These are phyloP conservation scores for Tolypocladium guangdongense DNA, from an alignment of 2,329 filamentous ascomycete species.

Conservation along the genomic window DNA sequence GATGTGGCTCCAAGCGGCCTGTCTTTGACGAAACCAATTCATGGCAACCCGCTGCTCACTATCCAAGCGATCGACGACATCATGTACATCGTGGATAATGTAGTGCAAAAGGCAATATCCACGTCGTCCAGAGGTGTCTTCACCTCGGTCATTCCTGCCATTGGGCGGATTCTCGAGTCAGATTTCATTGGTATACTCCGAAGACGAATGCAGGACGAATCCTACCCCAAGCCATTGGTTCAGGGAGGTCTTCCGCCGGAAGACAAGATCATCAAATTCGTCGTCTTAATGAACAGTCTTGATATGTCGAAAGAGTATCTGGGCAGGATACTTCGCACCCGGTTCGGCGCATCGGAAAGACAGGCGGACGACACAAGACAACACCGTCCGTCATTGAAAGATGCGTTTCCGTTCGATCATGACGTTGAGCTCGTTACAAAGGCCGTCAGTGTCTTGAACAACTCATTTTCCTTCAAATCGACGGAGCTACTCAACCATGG, in stretches of 20 bases:
- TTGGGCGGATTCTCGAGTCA: conserved; percentile 68
- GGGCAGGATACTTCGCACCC: conserved; percentile 65
- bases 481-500: conserved; percentile 75
- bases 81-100: conserved; percentile 96
- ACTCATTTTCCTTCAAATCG: conserved; percentile 65
- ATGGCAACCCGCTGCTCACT: conserved; percentile 76
- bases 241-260: conserved; percentile 79
- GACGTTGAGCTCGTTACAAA: conserved; percentile 61
- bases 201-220: conserved; percentile 93
- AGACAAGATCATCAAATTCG: conserved; percentile 76
- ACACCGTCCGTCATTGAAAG: conserved; percentile 34
- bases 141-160: conserved; percentile 63
- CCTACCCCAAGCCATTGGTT: conserved; percentile 69
- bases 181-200: conserved; percentile 98
- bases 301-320: conserved; percentile 89
- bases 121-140: conserved; percentile 79
- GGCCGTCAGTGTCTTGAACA: conserved; percentile 56
- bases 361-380: conserved; percentile 23
- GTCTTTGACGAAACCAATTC: conserved; percentile 58
- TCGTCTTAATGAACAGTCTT: conserved; percentile 90
- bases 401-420: conserved; percentile 69
- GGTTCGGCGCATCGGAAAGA: conserved; percentile 38
- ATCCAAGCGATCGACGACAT: conserved; percentile 95
- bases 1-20: conserved; percentile 78
- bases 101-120: conserved; percentile 74